These are phyloP conservation scores for Vicia faba DNA, from an alignment of 306 rosid genomes.

Conservation along the genomic window DNA sequence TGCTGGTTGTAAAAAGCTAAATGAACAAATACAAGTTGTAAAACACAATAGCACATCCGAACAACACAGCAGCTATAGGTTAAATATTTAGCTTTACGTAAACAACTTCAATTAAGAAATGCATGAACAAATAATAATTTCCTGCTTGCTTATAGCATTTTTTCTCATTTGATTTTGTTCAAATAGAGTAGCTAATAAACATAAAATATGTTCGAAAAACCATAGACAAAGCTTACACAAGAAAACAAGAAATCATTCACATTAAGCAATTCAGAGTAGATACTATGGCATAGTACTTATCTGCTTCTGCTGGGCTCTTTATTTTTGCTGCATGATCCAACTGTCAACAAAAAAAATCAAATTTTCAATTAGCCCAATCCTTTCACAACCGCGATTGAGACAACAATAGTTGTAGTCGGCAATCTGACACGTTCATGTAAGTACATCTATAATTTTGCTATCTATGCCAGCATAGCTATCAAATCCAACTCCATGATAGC, in stretches of 20 bases:
- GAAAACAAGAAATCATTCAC: conserved; percentile 42
- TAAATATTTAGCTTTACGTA: too few species aligned
- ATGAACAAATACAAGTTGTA: too few species aligned
- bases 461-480: too few species aligned
- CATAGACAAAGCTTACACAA: conserved; percentile 51
- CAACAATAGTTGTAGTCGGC: too few species aligned
- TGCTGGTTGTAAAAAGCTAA: too few species aligned
- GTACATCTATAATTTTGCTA: too few species aligned
- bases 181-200: conserved; percentile 46
- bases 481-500: too few species aligned
- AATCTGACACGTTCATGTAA: too few species aligned
- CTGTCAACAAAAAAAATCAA: conserved; percentile 45
- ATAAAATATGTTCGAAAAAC: conserved; percentile 43
- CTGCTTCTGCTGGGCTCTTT: conserved; percentile 86
- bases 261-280: conserved; percentile 79
- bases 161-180: conserved; percentile 47
- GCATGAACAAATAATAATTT: conserved; percentile 1
- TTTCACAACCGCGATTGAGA: background rate
- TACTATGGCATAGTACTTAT: conserved; percentile 79
- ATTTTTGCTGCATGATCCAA: conserved; percentile 91
- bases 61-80: too few species aligned
- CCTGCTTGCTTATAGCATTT: conserved; percentile 33
- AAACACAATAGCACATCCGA: too few species aligned
- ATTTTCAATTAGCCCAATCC: background rate
- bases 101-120: too few species aligned